Evolutionary conservation across 2,329 filamentous ascomycete genomes (phyloP), one percentile per base, ranked within the genome.

Genomic region (Neofusicoccum ribis): DNA sequence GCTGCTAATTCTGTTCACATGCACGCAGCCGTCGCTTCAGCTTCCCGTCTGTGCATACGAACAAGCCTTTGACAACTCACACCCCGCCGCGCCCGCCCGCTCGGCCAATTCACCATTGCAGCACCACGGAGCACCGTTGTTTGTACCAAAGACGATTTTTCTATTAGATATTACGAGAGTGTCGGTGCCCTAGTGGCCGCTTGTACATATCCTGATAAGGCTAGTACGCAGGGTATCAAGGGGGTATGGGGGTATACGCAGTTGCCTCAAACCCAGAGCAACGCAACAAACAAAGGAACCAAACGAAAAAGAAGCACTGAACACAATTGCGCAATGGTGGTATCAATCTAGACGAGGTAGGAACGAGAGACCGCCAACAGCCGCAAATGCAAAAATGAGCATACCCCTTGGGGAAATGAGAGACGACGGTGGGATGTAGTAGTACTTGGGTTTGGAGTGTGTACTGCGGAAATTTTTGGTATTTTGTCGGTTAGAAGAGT

Each of bases 311-410:
- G 51, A 43, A 41, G 51, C 63, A 64, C 44, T 47, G 51, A 71
- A 70, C 72, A 73, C 70, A 70, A 49, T 60, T 51, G 52, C 61
- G 51, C 65, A 60, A 62, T 47, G 61, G 61, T 59, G 50, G 60
- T 54, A 67, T 65, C 62, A 60, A 65, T 59, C 59, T 63, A 59
- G 61, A 60, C 51, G 52, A 49, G 20, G 43, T 65, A 52, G 60
- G 63, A 65, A 65, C 36, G 54, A 65, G 39, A 65, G 58, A 52
- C 64, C 68, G 69, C 69, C 71, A 72, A 71, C 69, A 73, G 71
- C 73, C 73, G 72, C 71, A 71, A 71, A 72, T 74, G 74, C 73
- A 73, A 70, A 73, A 73, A 67, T 74, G 72, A 67, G 67, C 70
- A 61, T 68, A 72, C 73, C 72, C 72, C 72, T 70, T 31, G 65